A percentile compares a stretch with the other conserved stretches of the same genome.
These are phyloP conservation scores for Mycena alexandri DNA, from an alignment of 768 basidiomycete genomes.

Conservation along the genomic window DNA sequence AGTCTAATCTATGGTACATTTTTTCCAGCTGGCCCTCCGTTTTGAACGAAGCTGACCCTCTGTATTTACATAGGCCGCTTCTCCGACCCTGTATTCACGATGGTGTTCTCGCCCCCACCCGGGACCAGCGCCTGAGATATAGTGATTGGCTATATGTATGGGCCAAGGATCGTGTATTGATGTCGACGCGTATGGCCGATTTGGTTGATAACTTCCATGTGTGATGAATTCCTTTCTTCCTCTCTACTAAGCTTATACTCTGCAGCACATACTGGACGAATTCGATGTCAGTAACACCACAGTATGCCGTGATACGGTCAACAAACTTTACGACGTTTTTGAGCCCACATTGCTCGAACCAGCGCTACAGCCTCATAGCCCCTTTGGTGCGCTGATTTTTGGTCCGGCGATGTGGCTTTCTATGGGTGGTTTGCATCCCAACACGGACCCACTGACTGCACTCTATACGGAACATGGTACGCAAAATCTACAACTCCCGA, in stretches of 20 bases:
- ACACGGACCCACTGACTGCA: not conserved
- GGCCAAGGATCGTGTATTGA: slow-evolving; percentile 25
- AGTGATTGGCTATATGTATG: slow-evolving; percentile 41
- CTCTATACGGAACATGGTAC: not conserved
- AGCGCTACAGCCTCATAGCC: not conserved
- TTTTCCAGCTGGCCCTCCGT: not conserved
- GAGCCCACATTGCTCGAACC: slow-evolving; percentile 26
- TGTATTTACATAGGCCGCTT: not conserved
- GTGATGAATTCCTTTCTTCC: not conserved
- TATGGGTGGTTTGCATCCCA: not conserved
- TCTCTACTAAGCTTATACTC: not conserved
- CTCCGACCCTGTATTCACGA: slow-evolving; percentile 9
- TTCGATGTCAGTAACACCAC: not conserved
- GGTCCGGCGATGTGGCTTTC: not conserved
- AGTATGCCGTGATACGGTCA: not conserved
- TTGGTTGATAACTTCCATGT: slow-evolving; percentile 38
- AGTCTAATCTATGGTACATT: slow-evolving; percentile 6
- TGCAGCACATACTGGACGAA: not conserved
- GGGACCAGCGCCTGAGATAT: slow-evolving; percentile 33
- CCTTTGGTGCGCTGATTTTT: not conserved
- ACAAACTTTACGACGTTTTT: slow-evolving; percentile 30
- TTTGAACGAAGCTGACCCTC: too few relatives aligned
- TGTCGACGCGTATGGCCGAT: slow-evolving; percentile 19
- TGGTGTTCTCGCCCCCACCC: slow-evolving; percentile 31
- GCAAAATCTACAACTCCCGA: not conserved